Evolutionary conservation across 1,284 basidiomycete species (phyloP).

Genomic region (Blastosporella zonata): DNA sequence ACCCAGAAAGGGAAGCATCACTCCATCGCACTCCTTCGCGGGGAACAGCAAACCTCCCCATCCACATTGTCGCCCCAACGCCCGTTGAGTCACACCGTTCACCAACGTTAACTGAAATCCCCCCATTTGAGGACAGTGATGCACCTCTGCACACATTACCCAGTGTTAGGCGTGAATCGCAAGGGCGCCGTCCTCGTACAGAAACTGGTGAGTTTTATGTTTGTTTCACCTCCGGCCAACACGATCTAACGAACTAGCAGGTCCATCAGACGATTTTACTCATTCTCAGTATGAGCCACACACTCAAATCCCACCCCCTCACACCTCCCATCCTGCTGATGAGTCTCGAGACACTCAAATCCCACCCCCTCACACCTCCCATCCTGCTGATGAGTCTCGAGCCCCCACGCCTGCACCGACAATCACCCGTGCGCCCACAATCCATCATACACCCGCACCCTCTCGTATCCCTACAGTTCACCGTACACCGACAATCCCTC

Average conservation of each 20-base stretch:
- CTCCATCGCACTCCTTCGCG: background rate
- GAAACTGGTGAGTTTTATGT: conserved; percentile 11
- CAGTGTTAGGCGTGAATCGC: background rate
- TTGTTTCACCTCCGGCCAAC: background rate
- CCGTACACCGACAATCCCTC: no score
- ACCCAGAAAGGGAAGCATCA: background rate
- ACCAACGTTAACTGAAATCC: conserved; percentile 4
- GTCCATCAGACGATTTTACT: conserved; percentile 1
- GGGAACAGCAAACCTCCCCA: conserved; percentile 5
- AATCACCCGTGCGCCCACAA: background rate
- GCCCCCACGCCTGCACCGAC: background rate
- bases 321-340: background rate
- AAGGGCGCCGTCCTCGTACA: conserved; percentile 1
- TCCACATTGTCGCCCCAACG: conserved; percentile 17
- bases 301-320: background rate
- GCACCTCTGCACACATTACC: background rate
- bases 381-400: background rate
- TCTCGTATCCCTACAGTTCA: no score
- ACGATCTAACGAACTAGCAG: background rate
- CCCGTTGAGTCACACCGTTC: conserved; percentile 7
- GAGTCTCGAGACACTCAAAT: background rate
- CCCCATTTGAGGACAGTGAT: conserved; percentile 1
- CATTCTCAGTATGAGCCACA: conserved; percentile 14
- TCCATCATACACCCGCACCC: no score
- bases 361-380: background rate